A percentile compares a stretch with the other conserved stretches of the same genome.
Conservation (phyloP, 257 asterid genomes). For the Plantago elongata region DNA sequence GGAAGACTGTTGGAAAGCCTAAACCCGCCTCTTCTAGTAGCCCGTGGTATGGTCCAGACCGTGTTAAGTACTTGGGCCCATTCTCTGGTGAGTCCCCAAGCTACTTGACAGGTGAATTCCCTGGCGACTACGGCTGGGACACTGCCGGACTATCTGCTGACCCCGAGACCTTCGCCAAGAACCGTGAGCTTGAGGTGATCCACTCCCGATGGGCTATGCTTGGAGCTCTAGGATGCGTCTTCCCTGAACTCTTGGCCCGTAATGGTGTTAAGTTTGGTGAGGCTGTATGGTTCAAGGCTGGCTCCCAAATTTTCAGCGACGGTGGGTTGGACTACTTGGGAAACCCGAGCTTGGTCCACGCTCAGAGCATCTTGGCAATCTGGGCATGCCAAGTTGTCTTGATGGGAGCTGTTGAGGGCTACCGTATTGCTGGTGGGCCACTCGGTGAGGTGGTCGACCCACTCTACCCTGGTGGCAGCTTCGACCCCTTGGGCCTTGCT, state of each 20-base stretch:
- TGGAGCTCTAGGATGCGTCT: conserved; percentile 9
- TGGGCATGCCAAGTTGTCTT: conserved; percentile 9
- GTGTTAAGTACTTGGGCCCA: conserved; percentile 11
- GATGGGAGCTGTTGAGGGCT: conserved; percentile 13
- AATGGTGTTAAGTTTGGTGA: conserved; percentile 7
- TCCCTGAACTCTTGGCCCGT: conserved; percentile 11
- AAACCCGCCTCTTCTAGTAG: not conserved
- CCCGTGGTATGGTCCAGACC: conserved; percentile 11
- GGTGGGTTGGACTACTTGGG: conserved; percentile 13
- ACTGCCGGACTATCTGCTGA: conserved; percentile 12
- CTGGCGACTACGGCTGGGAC: conserved; percentile 9
- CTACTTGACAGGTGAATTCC: conserved; percentile 8
- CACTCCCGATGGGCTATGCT: conserved; percentile 11
- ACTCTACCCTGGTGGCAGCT: conserved; percentile 10
- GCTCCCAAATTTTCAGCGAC: conserved; percentile 2
- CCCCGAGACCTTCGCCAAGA: conserved; percentile 7
- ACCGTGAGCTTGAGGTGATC: conserved; percentile 11
- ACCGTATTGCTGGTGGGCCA: conserved; percentile 8
- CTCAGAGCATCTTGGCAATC: conserved; percentile 9
- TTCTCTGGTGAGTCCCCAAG: conserved; percentile 5
- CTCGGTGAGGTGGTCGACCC: conserved; percentile 12
- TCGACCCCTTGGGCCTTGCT: conserved; percentile 6
- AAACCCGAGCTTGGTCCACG: conserved; percentile 11
- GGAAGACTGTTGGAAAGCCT: not conserved
- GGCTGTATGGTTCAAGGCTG: conserved; percentile 12